Evolutionary conservation across 2,329 filamentous ascomycete species (phyloP), one percentile per base, ranked within the genome.

Genomic region (Annulohypoxylon truncatum): DNA sequence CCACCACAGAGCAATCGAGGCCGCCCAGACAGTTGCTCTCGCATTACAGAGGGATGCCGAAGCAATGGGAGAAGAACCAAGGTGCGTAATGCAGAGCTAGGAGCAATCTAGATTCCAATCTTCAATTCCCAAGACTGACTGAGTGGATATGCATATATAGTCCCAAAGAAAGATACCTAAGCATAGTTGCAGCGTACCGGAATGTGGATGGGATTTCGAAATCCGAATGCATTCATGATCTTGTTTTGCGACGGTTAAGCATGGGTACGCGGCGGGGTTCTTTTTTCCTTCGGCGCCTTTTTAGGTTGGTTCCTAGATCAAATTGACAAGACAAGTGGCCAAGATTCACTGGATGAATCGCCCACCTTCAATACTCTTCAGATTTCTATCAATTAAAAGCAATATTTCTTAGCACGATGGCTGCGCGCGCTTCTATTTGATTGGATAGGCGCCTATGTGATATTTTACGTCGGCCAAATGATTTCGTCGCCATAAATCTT

Each of bases 11-110:
- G 8, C 64, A 64, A 40, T 40, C 28, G 6, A 59, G 33, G 40
- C 67, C 28, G 59, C 64, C 65, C 1, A 71, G 61, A 42, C 66
- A 70, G 28, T 64, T 74, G 18, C 71, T 60, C 31, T 73, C 72
- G 4, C 73, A 75, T 50, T 75, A 53, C 59, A 69, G 55, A 18
- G 73, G 73, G 47, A 74, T 75, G 73, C 73, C 73, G 47, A 71
- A 60, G 3, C 68, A 75, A 42, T 75, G 73, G 73, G 73, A 73
- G 64, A 75, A 75, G 69, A 75, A 75, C 61, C 62, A 22, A 42
- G 58, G 72, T 73, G 46, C 24, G 52, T 54, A 31, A 5, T 44
- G 8, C 15, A 2, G 28, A 42, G 15, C 10, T 10, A 12, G 8
- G 4, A 22, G 40, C 40, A 22, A 24, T 46, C 42, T 24, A 42